A percentile compares a stretch with the other conserved stretches of the same genome.
phyloP scores from a whole-genome alignment of 2,329 filamentous ascomycete genomes.

The Tothia fuscella region DNA sequence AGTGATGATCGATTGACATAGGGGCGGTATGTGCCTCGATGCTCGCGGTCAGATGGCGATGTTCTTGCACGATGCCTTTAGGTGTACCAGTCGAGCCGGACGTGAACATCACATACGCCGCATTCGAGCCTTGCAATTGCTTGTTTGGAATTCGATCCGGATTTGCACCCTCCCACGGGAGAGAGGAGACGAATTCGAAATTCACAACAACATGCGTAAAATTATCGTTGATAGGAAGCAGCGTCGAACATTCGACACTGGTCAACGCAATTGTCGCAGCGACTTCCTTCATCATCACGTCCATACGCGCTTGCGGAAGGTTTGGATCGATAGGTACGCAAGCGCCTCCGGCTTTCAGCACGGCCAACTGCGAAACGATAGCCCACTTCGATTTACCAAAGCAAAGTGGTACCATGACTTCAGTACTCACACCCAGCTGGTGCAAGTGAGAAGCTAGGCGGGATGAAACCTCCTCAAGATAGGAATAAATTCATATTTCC shows the following conservation, averaged over 20 bases:
- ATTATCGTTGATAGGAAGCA: no score
- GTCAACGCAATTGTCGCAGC: conserved; percentile 31
- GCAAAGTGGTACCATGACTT: conserved; percentile 59
- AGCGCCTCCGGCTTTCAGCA: conserved; percentile 69
- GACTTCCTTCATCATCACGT: conserved; percentile 62
- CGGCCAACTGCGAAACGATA: conserved; percentile 68
- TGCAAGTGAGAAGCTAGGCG: conserved; percentile 57
- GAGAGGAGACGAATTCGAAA: no score
- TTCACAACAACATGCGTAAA: not conserved
- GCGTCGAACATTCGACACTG: no score
- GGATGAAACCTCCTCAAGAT: conserved; percentile 64
- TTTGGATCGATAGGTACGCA: conserved; percentile 70
- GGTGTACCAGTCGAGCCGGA: conserved; percentile 81
- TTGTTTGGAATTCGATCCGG: no score
- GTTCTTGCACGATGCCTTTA: conserved; percentile 76
- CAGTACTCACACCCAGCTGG: conserved; percentile 36
- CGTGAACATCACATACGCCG: conserved; percentile 45
- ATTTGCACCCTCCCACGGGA: not conserved
- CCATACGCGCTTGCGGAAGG: conserved; percentile 62
- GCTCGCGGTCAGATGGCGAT: conserved; percentile 68
- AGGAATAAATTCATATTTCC: conserved; percentile 44
- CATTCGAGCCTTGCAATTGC: not conserved
- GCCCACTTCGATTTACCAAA: conserved; percentile 80
- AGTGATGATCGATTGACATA: conserved; percentile 45
- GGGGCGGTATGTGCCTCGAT: conserved; percentile 68